phyloP scores from a whole-genome alignment of 2,329 filamentous ascomycete species.

The Xylogone sp. region DNA sequence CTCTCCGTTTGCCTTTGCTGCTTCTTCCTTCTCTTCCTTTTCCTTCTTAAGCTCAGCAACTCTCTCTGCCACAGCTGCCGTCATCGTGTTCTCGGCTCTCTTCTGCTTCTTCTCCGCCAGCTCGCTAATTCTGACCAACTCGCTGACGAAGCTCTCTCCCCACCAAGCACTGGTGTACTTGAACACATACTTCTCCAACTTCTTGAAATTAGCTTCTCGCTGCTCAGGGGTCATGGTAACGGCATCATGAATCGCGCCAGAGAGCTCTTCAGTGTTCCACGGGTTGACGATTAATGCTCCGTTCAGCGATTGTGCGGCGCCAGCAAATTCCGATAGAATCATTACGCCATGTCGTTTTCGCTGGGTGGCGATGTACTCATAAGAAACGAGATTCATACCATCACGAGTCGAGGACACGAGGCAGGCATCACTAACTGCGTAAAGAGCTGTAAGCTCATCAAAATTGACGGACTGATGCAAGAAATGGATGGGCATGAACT shows the following conservation, averaged over 20 bases:
- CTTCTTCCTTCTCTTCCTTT: background rate
- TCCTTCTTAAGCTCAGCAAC: constrained; percentile 10
- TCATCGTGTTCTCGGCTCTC: constrained; percentile 3
- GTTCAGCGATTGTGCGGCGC: constrained; percentile 90
- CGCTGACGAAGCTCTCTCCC: constrained; percentile 88
- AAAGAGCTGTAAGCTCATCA: constrained; percentile 90
- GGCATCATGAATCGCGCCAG: constrained; percentile 90
- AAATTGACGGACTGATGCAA: constrained; percentile 95
- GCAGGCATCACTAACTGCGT: constrained; percentile 88
- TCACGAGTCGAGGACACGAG: constrained; percentile 94
- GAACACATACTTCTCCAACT: constrained; percentile 91
- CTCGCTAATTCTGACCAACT: constrained; percentile 49
- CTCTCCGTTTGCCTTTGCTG: background rate
- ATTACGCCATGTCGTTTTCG: constrained; percentile 86
- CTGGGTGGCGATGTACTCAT: constrained; percentile 96
- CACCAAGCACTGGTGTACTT: constrained; percentile 98
- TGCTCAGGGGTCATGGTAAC: constrained; percentile 94
- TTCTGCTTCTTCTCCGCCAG: constrained; percentile 27
- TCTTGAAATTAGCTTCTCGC: constrained; percentile 80
- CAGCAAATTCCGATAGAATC: constrained; percentile 95
- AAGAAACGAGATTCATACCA: constrained; percentile 97
- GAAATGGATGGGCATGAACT: constrained; percentile 99
- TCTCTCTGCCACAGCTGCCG: constrained; percentile 5
- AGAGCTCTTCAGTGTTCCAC: constrained; percentile 96
- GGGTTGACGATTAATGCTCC: constrained; percentile 94